Evolutionary conservation across 495 filamentous ascomycete genomes (phyloP), one percentile per base, ranked within the genome.

Genomic region (Glutinoglossum americanum): DNA sequence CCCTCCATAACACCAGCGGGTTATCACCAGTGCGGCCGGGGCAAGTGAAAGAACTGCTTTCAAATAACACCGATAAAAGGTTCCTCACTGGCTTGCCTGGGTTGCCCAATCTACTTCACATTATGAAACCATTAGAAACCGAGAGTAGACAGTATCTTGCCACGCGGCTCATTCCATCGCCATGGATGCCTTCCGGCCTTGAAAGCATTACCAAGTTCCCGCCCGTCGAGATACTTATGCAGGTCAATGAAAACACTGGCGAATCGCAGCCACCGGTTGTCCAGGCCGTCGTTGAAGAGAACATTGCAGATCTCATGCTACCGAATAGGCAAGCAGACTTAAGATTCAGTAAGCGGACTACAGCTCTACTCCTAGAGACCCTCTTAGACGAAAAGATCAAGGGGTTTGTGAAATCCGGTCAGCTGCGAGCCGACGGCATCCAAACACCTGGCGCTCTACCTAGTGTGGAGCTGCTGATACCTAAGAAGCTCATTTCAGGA

Each of bases 271-370:
- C 41, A 7, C 19, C 32, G 11, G 23, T 26, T 17, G 37, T 56
- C 15, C 32, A 45, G 27, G 54, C 54, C 23, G 11, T 56, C 23
- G 37, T 56, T 5, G 54, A 45, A 21, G 54, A 56, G 23, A 37
- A 45, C 23, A 27, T 56, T 45, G 32, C 54, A n/a, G 54, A 56
- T 27, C 32, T 56, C 23, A 37, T 56, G 54, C 30, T 56, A 27
- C 54, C 54, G 23, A n/a, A 41, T 15, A 21, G 28, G 54, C 54
- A 23, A 13, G 54, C 32, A 56, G 54, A 56, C 15, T 13, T 45
- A 25, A 37, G 54, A 39, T 56, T 56, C 32, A 32, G n/a, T n/a
- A 56, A 11, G 15, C 32, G 32, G 37, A 39, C 54, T 17, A 39
- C 6, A 1, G 9, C n/a, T 56, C 11, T 9, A 39, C 54, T 56